Percentiles rank a stretch among this genome's conserved stretches.
These are phyloP conservation scores for Myxozyma vanderwaltii DNA, from an alignment of 805 yeast genomes.

Conservation along the genomic window DNA sequence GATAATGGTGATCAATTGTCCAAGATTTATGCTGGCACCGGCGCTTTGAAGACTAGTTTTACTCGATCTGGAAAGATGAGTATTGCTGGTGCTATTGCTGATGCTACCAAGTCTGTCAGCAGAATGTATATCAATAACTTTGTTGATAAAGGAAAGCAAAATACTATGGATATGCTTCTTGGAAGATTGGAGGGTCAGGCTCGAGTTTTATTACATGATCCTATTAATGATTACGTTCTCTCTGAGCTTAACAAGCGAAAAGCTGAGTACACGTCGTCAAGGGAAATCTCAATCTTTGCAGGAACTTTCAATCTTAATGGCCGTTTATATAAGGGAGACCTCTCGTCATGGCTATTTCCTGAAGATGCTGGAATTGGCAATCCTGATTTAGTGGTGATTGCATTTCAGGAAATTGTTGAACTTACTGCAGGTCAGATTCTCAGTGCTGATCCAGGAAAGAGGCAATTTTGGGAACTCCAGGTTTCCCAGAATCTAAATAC, in stretches of 20 bases:
- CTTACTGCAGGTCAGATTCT: slow-evolving; percentile 87
- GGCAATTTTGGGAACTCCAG: slow-evolving; percentile 74
- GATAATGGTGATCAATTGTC: slow-evolving; percentile 97
- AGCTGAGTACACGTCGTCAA: slow-evolving; percentile 59
- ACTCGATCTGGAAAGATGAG: slow-evolving; percentile 96
- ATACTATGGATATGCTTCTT: slow-evolving; percentile 80
- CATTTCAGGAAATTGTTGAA: slow-evolving; percentile 93
- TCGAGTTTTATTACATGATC: slow-evolving; percentile 80
- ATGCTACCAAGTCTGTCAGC: slow-evolving; percentile 93
- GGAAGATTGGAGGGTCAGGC: slow-evolving; percentile 76
- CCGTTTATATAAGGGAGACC: slow-evolving; percentile 56
- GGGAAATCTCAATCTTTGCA: slow-evolving; percentile 64
- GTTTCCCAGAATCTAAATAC: slow-evolving; percentile 65
- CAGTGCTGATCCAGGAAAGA: slow-evolving; percentile 78
- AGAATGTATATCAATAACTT: slow-evolving; percentile 95
- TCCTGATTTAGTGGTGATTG: slow-evolving; percentile 86
- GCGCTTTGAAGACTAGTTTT: slow-evolving; percentile 91
- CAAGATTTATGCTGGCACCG: slow-evolving; percentile 95
- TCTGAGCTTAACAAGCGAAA: slow-evolving; percentile 57
- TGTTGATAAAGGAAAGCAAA: slow-evolving; percentile 87
- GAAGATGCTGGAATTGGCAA: slow-evolving; percentile 43
- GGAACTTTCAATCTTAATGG: slow-evolving; percentile 94
- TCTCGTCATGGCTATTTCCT: slow-evolving; percentile 83
- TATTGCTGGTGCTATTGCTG: slow-evolving; percentile 94
- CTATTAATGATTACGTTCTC: slow-evolving; percentile 80